phyloP scores from a whole-genome alignment of 495 filamentous ascomycete genomes.

The Trichoderma erinaceum region DNA sequence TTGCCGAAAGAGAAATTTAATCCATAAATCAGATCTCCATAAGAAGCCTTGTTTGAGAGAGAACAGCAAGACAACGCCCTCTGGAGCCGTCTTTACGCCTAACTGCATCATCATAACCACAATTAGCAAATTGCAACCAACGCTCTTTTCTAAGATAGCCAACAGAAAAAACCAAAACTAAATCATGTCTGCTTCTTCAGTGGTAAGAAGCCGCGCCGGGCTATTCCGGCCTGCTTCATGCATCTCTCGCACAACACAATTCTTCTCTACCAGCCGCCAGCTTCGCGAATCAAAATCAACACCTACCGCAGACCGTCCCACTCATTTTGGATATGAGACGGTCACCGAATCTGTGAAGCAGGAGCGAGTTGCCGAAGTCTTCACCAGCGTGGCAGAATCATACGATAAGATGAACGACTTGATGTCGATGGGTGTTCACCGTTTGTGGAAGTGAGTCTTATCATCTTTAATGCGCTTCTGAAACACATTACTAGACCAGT shows the following conservation, averaged over 20 bases:
- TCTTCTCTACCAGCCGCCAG: not conserved
- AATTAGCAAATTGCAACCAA: too few relatives aligned
- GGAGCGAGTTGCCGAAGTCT: slow-evolving; percentile 69
- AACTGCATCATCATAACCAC: too few relatives aligned
- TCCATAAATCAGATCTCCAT: too few relatives aligned
- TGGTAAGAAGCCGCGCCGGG: not conserved
- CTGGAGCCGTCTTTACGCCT: too few relatives aligned
- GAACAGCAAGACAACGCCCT: too few relatives aligned
- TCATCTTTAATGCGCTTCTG: not conserved
- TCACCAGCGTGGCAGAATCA: slow-evolving; percentile 88
- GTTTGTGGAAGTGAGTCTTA: slow-evolving; percentile 71
- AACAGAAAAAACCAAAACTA: not conserved
- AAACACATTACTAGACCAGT: not conserved
- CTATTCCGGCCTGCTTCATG: not conserved
- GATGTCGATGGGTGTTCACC: slow-evolving; percentile 95
- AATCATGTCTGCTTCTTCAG: not conserved
- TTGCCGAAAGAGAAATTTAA: too few relatives aligned
- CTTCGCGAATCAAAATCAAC: slow-evolving; percentile 33
- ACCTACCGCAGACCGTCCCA: slow-evolving; percentile 58
- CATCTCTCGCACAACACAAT: not conserved
- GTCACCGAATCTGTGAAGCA: slow-evolving; percentile 75
- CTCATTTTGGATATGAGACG: slow-evolving; percentile 91
- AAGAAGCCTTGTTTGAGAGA: too few relatives aligned
- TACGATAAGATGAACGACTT: slow-evolving; percentile 98
- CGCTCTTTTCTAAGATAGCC: not conserved